Evolutionary conservation across 163 green algal species (phyloP).

Genomic region (Trebouxiophyceae sp.): DNA sequence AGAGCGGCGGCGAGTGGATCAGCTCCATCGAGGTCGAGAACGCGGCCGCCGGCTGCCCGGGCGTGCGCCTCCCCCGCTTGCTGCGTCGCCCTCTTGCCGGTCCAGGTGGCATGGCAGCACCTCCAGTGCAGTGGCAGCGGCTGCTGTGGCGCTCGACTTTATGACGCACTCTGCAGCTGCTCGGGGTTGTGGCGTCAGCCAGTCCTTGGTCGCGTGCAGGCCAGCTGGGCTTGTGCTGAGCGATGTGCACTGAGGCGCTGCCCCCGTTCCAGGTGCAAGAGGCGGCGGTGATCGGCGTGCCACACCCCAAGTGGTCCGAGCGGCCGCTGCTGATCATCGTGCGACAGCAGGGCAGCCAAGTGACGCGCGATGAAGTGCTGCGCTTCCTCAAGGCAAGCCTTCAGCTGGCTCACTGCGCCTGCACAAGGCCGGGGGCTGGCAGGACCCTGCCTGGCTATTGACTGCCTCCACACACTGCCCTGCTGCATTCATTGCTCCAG

Average conservation of each 20-base stretch:
- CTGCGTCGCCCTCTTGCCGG: no score
- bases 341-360: conserved; percentile 4
- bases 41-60: conserved; percentile 35
- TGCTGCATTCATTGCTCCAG: not conserved
- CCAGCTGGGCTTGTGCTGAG: no score
- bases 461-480: not conserved
- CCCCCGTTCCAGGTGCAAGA: conserved; percentile 47
- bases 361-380: conserved; percentile 33
- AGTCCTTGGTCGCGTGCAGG: no score
- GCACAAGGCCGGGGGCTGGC: no score
- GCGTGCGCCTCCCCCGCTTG: not conserved
- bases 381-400: conserved; percentile 22
- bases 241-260: no score
- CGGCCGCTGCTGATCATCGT: conserved; percentile 69
- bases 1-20: conserved; percentile 74
- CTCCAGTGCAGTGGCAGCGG: no score
- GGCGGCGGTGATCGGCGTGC: conserved; percentile 64
- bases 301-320: conserved; percentile 64
- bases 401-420: not conserved
- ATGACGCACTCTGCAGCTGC: no score
- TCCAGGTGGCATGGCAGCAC: no score
- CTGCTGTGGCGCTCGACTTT: no score
- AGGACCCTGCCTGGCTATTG: no score
- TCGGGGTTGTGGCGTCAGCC: no score
- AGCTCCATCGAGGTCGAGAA: conserved; percentile 77